Percentiles rank a stretch among this genome's conserved stretches.
Evolutionary conservation across 352 stramenopile genomes (phyloP).

Genomic region (Globisporangium radiosum): DNA sequence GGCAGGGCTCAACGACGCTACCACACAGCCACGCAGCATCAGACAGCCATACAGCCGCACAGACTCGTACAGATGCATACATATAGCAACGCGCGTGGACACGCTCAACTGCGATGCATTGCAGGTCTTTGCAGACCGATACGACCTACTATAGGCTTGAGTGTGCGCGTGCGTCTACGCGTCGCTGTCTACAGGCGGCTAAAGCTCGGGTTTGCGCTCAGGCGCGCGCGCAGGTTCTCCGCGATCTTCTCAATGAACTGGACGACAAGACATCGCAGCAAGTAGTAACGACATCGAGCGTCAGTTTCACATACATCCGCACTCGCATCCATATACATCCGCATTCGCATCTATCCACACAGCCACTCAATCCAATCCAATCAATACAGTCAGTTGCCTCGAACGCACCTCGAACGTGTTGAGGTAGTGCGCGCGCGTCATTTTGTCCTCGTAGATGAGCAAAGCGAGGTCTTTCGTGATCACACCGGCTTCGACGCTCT

Average conservation of each 20-base stretch:
- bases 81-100: too few relatives aligned
- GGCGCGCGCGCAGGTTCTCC: slow-evolving; percentile 33
- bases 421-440: slow-evolving; percentile 78
- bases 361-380: slow-evolving; percentile 1
- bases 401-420: slow-evolving; percentile 41
- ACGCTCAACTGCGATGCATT: too few relatives aligned
- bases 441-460: slow-evolving; percentile 65
- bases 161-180: too few relatives aligned
- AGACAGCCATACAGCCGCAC: too few relatives aligned
- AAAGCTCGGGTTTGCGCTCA: slow-evolving; percentile 32
- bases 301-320: too few relatives aligned
- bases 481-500: slow-evolving; percentile 73
- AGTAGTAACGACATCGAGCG: too few relatives aligned
- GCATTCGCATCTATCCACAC: neutral
- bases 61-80: too few relatives aligned
- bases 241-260: slow-evolving; percentile 53
- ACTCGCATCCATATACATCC: neutral
- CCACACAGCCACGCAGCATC: too few relatives aligned
- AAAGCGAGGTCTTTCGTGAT: slow-evolving; percentile 89
- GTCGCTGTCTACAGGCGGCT: slow-evolving; percentile 15
- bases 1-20: too few relatives aligned
- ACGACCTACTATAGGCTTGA: too few relatives aligned
- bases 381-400: neutral
- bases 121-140: too few relatives aligned
- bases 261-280: neutral